These are phyloP conservation scores for Luffa acutangula DNA, from an alignment of 306 rosid genomes.

Conservation along the genomic window DNA sequence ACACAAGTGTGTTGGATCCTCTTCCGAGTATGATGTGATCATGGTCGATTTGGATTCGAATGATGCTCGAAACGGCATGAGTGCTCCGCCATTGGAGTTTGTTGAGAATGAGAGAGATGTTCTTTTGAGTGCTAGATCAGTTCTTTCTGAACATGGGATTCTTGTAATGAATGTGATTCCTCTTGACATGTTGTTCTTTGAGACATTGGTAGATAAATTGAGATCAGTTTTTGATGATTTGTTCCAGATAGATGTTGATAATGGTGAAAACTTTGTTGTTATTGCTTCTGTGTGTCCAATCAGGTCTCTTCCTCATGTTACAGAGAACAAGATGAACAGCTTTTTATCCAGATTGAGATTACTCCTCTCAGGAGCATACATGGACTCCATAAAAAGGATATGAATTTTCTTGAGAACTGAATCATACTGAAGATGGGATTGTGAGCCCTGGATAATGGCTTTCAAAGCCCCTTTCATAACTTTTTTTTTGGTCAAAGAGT, in stretches of 20 bases:
- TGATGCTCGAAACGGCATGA: constrained; percentile 25
- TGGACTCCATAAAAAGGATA: constrained; percentile 36
- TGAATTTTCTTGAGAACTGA: constrained; percentile 4
- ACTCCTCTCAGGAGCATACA: constrained; percentile 39
- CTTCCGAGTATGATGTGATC: constrained; percentile 35
- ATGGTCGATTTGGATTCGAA: constrained; percentile 79
- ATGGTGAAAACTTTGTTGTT: constrained; percentile 66
- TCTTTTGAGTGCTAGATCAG: constrained; percentile 39
- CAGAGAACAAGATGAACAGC: constrained; percentile 12
- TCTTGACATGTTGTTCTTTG: constrained; percentile 34
- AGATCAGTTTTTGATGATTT: constrained; percentile 41
- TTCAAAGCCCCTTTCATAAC: neutral
- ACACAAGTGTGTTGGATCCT: neutral
- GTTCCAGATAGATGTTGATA: constrained; percentile 58
- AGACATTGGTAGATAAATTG: constrained; percentile 27
- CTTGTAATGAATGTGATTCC: constrained; percentile 59
- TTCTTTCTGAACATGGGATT: constrained; percentile 56
- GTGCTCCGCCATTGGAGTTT: constrained; percentile 69
- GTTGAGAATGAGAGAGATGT: constrained; percentile 34
- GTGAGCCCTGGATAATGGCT: neutral
- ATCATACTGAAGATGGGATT: neutral
- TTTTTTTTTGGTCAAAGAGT: neutral
- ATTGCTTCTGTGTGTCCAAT: constrained; percentile 33
- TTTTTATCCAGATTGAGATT: constrained; percentile 39
- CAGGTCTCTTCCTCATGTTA: constrained; percentile 15